A percentile compares a stretch with the other conserved stretches of the same genome.
phyloP scores from a whole-genome alignment of 2,329 filamentous ascomycete genomes.

The Arthrobotrys pseudoclavata region DNA sequence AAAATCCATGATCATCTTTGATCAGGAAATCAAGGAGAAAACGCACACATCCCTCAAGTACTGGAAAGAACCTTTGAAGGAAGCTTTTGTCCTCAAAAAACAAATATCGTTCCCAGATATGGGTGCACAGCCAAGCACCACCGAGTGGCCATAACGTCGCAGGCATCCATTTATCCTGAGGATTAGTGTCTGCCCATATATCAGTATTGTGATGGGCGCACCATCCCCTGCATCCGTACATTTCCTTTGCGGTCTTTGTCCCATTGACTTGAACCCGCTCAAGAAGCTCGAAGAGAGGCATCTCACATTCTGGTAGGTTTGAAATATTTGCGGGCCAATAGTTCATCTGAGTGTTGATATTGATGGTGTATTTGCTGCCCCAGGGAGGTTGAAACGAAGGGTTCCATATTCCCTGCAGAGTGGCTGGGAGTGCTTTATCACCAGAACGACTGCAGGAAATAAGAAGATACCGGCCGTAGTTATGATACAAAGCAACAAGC shows the following conservation, averaged over 20 bases:
- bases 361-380: conserved; percentile 70
- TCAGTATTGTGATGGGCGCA: conserved; percentile 67
- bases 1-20: conserved; percentile 63
- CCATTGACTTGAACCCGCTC: conserved; percentile 65
- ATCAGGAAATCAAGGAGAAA: conserved; percentile 67
- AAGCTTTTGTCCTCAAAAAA: conserved; percentile 65
- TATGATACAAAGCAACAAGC: conserved; percentile 65
- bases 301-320: conserved; percentile 66
- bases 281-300: conserved; percentile 67
- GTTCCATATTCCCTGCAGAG: conserved; percentile 69
- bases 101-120: conserved; percentile 67
- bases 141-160: conserved; percentile 67
- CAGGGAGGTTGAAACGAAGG: conserved; percentile 67
- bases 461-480: conserved; percentile 67
- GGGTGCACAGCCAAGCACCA: conserved; percentile 67
- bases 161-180: conserved; percentile 65
- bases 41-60: conserved; percentile 65
- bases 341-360: conserved; percentile 72
- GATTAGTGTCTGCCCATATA: conserved; percentile 67
- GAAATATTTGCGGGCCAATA: conserved; percentile 68
- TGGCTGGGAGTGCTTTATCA: conserved; percentile 66
- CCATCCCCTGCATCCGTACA: conserved; percentile 67
- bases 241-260: conserved; percentile 64
- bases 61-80: conserved; percentile 63
- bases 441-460: conserved; percentile 65